phyloP scores from a whole-genome alignment of 176 grass and related monocot species.

The Musa acuminata region DNA sequence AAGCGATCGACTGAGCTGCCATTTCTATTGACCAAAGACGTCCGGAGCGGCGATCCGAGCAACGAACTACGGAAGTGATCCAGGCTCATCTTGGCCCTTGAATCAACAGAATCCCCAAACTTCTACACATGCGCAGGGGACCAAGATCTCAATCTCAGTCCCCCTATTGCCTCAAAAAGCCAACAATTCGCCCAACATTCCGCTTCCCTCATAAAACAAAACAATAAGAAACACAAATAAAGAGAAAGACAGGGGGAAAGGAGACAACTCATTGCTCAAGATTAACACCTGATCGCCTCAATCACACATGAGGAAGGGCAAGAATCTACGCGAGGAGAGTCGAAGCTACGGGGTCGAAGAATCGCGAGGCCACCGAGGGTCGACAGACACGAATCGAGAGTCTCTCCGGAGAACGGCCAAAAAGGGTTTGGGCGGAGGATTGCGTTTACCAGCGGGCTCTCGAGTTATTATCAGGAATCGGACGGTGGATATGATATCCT shows the following conservation, averaged over 20 bases:
- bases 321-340: neutral
- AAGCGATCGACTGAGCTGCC: neutral
- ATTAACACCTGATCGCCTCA: neutral
- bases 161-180: slow-evolving; percentile 24
- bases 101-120: neutral
- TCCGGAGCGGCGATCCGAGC: slow-evolving; percentile 36
- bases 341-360: neutral
- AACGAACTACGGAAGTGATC: slow-evolving; percentile 33
- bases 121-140: slow-evolving; percentile 28
- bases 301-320: neutral
- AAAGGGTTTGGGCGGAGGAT: neutral
- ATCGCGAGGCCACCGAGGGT: too few relatives aligned
- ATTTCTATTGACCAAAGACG: slow-evolving; percentile 13
- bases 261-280: neutral
- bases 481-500: neutral
- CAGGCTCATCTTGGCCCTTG: slow-evolving; percentile 40
- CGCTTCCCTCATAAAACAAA: neutral
- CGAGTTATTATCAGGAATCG: neutral
- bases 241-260: neutral
- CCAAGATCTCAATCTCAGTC: slow-evolving; percentile 54
- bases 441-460: neutral
- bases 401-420: neutral
- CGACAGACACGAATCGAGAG: neutral
- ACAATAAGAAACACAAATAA: neutral
- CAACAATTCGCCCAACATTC: slow-evolving; percentile 13